Evolutionary conservation across 169 alveolate species (phyloP), one percentile per base, ranked within the genome.

Genomic region (Babesia bigemina): DNA sequence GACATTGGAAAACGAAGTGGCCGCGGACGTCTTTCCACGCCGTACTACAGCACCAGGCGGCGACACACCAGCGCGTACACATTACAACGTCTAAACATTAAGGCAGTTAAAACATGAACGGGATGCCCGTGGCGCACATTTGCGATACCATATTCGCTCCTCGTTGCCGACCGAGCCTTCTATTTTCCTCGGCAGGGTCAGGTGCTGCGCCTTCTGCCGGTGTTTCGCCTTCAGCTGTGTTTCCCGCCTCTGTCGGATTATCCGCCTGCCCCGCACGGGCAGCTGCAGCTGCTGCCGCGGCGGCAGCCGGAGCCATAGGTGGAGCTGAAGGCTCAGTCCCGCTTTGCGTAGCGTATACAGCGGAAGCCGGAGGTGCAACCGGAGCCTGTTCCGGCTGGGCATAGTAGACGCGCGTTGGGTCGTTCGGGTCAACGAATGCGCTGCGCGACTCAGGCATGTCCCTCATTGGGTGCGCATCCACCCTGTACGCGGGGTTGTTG

Each of bases 361-460:
- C 39, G 39, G 39, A 33, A 33, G 39, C 10, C 2, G 39, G 39
- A 33, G 39, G 2, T 33, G 39, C 39, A 33, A 6, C 39, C 6
- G 39, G 39, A 33, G 6, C 48, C 36, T 66, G 63, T 16, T 13
- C 50, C 0, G 90, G 90, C 67, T 83, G 90, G 2, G 82, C 24
- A 13, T 63, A 42, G 63, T 74, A 83, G 9, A 83, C 83, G 9
- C 66, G 79, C 0, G 90, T 47, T 4, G 90, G 81, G 63, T 83
- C 90, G 57, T 49, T 62, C 11, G 90, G 90, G 45, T 83, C 90
- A 8, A 83, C 75, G 58, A 83, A 69, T 2, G 90, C 90, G 47
- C 71, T 60, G 58, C 75, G 76, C n/a, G 53, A 39, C 75, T 74
- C 84, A 10, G 56, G 60, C 22, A 42, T 28, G 16, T 63, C 58